Percentiles rank a stretch among this genome's conserved stretches.
These are phyloP conservation scores for Neurospora sp. DNA, from an alignment of 495 filamentous ascomycete species.

Conservation along the genomic window DNA sequence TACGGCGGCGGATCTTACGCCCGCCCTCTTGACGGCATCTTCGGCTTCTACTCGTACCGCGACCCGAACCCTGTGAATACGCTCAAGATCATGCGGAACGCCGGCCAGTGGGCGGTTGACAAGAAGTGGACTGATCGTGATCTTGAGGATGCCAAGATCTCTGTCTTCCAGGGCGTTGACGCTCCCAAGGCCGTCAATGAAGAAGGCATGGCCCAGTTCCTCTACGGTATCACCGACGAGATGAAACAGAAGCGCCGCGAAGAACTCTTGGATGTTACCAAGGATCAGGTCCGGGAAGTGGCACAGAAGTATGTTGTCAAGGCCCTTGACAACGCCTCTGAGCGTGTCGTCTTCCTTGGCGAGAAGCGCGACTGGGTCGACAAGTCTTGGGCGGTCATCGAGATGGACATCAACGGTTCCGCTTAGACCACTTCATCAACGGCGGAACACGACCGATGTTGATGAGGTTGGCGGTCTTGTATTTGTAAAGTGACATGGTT, in stretches of 20 bases:
- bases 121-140: constrained; percentile 78
- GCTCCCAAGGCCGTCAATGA: constrained; percentile 79
- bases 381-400: constrained; percentile 38
- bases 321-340: constrained; percentile 40
- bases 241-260: constrained; percentile 85
- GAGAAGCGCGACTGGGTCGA: constrained; percentile 73
- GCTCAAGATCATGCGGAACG: constrained; percentile 70
- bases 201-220: constrained; percentile 77
- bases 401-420: constrained; percentile 39
- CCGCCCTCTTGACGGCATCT: constrained; percentile 66
- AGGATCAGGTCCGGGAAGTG: constrained; percentile 65
- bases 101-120: constrained; percentile 75
- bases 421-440: constrained; percentile 10
- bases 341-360: constrained; percentile 64
- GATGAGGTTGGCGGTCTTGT: constrained; percentile 6
- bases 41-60: constrained; percentile 91
- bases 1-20: constrained; percentile 89
- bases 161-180: constrained; percentile 93
- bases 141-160: constrained; percentile 90
- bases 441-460: not conserved
- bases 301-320: constrained; percentile 77
- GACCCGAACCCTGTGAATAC: constrained; percentile 94
- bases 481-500: constrained; percentile 20
- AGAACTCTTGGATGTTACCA: constrained; percentile 77
- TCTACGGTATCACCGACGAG: constrained; percentile 73